These are phyloP conservation scores for Rubia yunnanensis DNA, from an alignment of 257 asterid genomes.

Conservation along the genomic window DNA sequence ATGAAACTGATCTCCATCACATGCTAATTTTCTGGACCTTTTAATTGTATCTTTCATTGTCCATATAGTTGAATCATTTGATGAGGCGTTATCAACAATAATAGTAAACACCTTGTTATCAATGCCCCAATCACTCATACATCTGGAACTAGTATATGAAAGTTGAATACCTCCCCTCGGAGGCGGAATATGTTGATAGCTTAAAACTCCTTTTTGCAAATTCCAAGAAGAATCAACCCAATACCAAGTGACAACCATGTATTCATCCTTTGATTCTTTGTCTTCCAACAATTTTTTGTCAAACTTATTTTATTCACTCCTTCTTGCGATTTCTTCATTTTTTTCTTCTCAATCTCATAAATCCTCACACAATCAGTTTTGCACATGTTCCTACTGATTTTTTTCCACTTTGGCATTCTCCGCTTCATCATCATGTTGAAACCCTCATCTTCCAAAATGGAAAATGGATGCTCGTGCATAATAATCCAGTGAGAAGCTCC, in stretches of 20 bases:
- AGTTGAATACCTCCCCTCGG: neutral
- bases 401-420: neutral
- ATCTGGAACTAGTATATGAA: neutral
- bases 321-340: too few species aligned
- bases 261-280: slow-evolving; percentile 8
- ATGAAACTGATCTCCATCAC: neutral
- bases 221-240: neutral
- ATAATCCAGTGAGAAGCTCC: neutral
- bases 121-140: neutral
- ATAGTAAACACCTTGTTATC: neutral
- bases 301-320: too few species aligned
- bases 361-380: neutral
- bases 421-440: slow-evolving; percentile 4
- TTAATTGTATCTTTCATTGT: neutral
- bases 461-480: slow-evolving; percentile 11
- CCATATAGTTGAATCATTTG: neutral
- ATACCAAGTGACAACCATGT: neutral
- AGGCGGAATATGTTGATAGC: neutral
- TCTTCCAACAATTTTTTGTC: slow-evolving; percentile 2
- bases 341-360: too few species aligned
- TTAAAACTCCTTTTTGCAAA: neutral
- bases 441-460: neutral
- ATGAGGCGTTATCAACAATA: neutral
- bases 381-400: neutral
- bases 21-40: neutral